These are phyloP conservation scores for Albifimbria verrucaria DNA, from an alignment of 2,329 filamentous ascomycete species.

Conservation along the genomic window DNA sequence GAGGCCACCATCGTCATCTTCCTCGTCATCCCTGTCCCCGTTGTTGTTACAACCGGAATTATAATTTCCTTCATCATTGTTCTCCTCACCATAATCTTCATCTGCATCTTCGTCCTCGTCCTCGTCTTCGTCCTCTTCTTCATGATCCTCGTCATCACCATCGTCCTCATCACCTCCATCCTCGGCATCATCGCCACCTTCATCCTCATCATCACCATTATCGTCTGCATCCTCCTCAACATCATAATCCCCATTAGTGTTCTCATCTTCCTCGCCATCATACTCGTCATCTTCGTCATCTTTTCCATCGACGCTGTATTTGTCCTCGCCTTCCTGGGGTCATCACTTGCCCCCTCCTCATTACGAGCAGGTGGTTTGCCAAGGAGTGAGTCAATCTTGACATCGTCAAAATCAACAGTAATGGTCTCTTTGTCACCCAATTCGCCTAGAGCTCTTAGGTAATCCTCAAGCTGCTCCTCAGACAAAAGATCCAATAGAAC, in stretches of 20 bases:
- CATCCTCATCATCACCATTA: not conserved
- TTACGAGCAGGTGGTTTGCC: not conserved
- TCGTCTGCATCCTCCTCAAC: not conserved
- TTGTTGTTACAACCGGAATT: too few species aligned
- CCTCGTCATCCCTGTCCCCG: not conserved
- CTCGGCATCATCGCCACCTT: not conserved
- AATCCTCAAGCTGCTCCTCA: conserved; percentile 17
- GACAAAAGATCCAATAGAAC: conserved; percentile 16
- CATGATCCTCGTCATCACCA: not conserved
- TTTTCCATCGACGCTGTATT: not conserved
- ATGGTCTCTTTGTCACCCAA: conserved; percentile 4
- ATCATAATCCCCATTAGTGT: not conserved
- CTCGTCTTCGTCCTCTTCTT: not conserved
- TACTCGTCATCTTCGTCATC: not conserved
- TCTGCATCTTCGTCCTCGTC: not conserved
- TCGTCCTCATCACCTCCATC: not conserved
- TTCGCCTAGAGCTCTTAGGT: conserved; percentile 13
- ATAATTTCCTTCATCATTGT: not conserved
- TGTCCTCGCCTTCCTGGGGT: not conserved
- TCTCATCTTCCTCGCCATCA: not conserved
- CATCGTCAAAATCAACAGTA: not conserved
- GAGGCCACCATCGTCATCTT: not conserved
- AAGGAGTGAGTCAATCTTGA: conserved; percentile 7
- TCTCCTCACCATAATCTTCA: not conserved
- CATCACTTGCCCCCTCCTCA: not conserved